Evolutionary conservation across 805 yeast species (phyloP), one percentile per base, ranked within the genome.

Genomic region (Brettanomyces naardenensis): DNA sequence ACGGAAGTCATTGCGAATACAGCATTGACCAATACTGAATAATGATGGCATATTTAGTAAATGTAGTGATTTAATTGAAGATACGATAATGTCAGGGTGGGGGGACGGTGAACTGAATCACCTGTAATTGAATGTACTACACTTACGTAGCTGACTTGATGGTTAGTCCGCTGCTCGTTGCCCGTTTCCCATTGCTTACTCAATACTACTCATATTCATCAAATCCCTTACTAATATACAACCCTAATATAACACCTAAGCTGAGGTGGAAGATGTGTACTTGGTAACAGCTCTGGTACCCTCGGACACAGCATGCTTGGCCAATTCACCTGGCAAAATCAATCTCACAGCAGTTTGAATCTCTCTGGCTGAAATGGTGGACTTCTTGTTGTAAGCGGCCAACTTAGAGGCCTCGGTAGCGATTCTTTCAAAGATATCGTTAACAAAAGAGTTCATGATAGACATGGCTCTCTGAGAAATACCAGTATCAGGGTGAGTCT

Each of bases 401-500:
- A 90, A 80, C 73, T 89, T 90, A 53, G 97, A 89, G 58, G 97
- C 96, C 75, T 89, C 97, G 58, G 90, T 70, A 56, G 97, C 97
- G 58, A 90, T 84, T 77, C 97, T 89, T 76, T 89, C 97, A 64
- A 89, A 90, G 64, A 89, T 87, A 71, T 90, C 97, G 73, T 88
- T 89, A 56, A 90, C 97, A 58, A 90, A 90, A 31, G 97, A 90
- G 84, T 90, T 90, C 90, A 90, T 81, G 68, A 90, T 90, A 51
- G 95, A 87, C 95, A 90, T 90, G 50, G 97, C 95, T 66, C 87
- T 85, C 73, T 88, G 95, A 57, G 97, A 89, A 66, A 90, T 90
- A 86, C 97, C 97, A 48, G 97, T 90, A 68, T 90, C 97, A 68
- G 97, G 97, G 72, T 90, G 97, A 47, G 97, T 89, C 78, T 90